Percentiles rank a stretch among this genome's conserved stretches.
Conservation (phyloP, 148 eudicot genomes). For the Rhododendron henanense region DNA sequence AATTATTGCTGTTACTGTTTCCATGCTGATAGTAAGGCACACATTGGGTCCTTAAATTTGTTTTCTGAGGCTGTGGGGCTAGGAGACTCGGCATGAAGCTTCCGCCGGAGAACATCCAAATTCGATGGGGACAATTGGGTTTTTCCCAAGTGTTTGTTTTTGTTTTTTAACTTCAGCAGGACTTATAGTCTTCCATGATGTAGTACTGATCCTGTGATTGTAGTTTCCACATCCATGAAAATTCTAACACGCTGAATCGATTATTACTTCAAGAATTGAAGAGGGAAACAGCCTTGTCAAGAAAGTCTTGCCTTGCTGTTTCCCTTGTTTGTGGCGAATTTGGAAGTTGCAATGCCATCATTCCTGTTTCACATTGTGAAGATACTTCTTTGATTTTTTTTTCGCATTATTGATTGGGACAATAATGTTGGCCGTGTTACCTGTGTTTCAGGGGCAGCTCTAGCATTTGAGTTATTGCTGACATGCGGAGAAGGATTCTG, state of each 20-base stretch:
- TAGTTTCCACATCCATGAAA: background rate
- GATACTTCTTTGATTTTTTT: background rate
- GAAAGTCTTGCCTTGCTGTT: background rate
- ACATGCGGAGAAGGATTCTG: background rate
- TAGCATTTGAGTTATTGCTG: background rate
- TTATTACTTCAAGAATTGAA: background rate
- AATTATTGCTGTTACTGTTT: too few relatives aligned
- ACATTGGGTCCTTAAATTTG: background rate
- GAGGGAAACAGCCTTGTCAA: background rate
- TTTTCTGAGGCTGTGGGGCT: background rate
- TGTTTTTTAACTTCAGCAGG: background rate
- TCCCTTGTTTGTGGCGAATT: background rate
- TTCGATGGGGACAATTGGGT: conserved; percentile 1
- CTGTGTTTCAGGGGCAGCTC: background rate
- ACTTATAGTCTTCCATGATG: background rate
- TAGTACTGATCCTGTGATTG: background rate
- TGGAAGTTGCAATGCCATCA: background rate
- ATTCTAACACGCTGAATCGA: background rate
- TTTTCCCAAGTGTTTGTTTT: background rate
- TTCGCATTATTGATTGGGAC: background rate
- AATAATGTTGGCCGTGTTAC: background rate
- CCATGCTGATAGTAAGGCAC: background rate
- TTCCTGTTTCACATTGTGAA: background rate
- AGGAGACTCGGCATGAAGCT: background rate
- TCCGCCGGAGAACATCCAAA: background rate